Evolutionary conservation across 140 eudicot species (phyloP), one percentile per base, ranked within the genome.

Genomic region (Anethum foeniculum): DNA sequence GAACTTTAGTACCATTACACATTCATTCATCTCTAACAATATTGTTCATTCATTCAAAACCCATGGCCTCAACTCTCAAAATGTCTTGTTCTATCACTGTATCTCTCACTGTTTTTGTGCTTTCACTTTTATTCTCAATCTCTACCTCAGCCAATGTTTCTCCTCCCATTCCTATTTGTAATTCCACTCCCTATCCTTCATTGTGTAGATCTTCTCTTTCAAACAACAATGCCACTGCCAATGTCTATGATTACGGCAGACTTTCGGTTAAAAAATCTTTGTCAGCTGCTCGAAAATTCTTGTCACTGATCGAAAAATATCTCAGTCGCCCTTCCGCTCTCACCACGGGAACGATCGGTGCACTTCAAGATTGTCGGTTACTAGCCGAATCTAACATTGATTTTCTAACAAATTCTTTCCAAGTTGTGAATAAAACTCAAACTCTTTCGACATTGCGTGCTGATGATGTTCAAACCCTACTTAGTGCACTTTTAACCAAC

Each of bases 401-500:
- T 74, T 74, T 74, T 43, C 5, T 74, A 43, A 21, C 58, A 12
- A 74, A 44, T 74, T 74, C 78, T 19, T 74, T 74, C 38, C 78
- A 74, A 77, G 85, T 87, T 0, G 86, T 89, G 43, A 84, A 69
- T 58, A 75, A 56, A 47, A 80, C 91, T 23, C 88, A 90, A 46
- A 75, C 88, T 0, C 89, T 93, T 19, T 75, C 90, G 6, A 34
- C 80, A 0, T 27, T 82, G 49, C 77, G 86, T 62, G 89, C 89
- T 2, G 93, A 93, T 41, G 97, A 91, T 19, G 81, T 88, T 6
- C 94, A 88, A 32, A 91, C 98, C 2, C 76, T 89, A 68, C 90
- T 93, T 28, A 93, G 98, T 39, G 98, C 91, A 51, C 88, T 91
- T 48, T 43, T 89, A 36, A 93, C 98, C n/a, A 93, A 93, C 87